phyloP scores from a whole-genome alignment of 164 flowering plant genomes.

The Magnolia officinalis region DNA sequence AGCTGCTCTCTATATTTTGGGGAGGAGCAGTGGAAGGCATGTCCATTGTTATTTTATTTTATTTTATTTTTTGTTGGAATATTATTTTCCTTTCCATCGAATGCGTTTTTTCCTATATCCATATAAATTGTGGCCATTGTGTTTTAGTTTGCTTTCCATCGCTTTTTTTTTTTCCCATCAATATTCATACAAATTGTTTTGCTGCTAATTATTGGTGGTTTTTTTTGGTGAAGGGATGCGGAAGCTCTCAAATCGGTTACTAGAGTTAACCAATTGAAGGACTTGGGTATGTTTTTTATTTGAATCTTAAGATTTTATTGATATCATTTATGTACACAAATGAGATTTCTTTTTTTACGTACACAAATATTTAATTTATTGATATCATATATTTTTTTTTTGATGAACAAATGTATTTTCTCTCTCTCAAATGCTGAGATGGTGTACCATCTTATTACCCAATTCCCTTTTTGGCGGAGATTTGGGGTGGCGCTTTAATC shows the following conservation, averaged over 20 bases:
- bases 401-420: no score
- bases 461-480: no score
- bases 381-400: no score
- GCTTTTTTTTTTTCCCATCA: not conserved
- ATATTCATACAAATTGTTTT: no score
- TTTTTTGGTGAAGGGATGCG: slow-evolving; percentile 59
- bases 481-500: no score
- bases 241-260: slow-evolving; percentile 66
- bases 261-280: slow-evolving; percentile 82
- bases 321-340: no score
- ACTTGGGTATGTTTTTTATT: slow-evolving; percentile 52
- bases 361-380: no score
- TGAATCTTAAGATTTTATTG: not conserved
- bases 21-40: slow-evolving; percentile 87
- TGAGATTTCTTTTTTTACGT: no score
- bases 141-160: not conserved
- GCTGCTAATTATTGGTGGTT: no score
- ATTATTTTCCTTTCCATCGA: not conserved
- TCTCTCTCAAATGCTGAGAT: no score
- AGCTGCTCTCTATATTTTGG: slow-evolving; percentile 88
- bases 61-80: not conserved
- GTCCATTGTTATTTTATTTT: not conserved
- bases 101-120: not conserved
- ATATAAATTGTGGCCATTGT: not conserved
- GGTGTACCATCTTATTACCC: no score